These are phyloP conservation scores for Coemansia sp. DNA, from an alignment of 192 early-diverging fungal species.

Conservation along the genomic window DNA sequence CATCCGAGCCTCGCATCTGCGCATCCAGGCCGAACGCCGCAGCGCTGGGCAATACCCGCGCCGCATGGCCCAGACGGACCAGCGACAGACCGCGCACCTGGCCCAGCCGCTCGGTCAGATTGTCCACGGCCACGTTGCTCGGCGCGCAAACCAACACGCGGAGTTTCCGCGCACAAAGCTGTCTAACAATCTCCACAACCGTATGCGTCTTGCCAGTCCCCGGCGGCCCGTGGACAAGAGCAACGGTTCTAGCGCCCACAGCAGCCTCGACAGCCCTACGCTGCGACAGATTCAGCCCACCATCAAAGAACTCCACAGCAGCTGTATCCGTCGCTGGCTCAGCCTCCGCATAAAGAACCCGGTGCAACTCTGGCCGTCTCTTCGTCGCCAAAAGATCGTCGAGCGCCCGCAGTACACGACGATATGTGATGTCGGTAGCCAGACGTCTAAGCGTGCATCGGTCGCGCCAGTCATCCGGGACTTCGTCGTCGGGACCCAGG, in stretches of 20 bases:
- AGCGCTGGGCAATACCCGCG: constrained; percentile 69
- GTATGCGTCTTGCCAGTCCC: constrained; percentile 90
- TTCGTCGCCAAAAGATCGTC: constrained; percentile 10
- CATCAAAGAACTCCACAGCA: constrained; percentile 56
- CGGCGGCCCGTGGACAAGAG: constrained; percentile 84
- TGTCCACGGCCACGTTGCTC: constrained; percentile 86
- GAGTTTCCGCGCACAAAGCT: constrained; percentile 58
- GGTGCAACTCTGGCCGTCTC: constrained; percentile 38
- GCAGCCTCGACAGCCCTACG: constrained; percentile 64
- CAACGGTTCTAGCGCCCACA: constrained; percentile 60
- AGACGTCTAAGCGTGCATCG: constrained; percentile 58
- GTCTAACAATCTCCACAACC: constrained; percentile 79
- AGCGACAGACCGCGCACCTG: constrained; percentile 56
- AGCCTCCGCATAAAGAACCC: constrained; percentile 44
- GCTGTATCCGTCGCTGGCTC: constrained; percentile 11
- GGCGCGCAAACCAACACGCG: constrained; percentile 85
- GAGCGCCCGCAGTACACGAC: constrained; percentile 44
- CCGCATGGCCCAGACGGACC: constrained; percentile 83
- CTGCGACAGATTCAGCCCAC: constrained; percentile 67
- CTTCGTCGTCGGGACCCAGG: constrained; percentile 55
- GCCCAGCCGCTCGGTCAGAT: constrained; percentile 76
- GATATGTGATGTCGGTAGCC: constrained; percentile 52
- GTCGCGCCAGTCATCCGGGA: constrained; percentile 62
- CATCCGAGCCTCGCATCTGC: constrained; percentile 62
- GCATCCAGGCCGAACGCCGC: constrained; percentile 69